These are phyloP conservation scores for Xerocomellus intermedius DNA, from an alignment of 768 basidiomycete genomes.

Conservation along the genomic window DNA sequence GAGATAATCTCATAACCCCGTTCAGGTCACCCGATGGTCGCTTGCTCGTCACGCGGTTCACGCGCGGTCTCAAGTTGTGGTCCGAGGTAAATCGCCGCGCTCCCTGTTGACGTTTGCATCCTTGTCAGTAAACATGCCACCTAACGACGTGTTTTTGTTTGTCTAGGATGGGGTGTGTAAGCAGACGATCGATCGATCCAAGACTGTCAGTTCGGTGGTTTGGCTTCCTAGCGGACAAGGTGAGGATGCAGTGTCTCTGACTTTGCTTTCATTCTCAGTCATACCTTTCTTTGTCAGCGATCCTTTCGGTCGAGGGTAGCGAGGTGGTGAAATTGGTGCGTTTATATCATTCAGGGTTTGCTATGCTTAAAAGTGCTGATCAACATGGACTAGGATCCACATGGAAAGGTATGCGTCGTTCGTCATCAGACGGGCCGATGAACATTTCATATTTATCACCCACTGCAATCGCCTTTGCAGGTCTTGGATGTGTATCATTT, in stretches of 20 bases:
- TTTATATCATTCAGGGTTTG: not conserved
- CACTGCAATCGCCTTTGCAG: conserved; percentile 10
- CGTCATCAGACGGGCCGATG: not conserved
- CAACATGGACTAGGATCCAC: conserved; percentile 34
- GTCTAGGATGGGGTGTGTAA: conserved; percentile 48
- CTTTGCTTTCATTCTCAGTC: not conserved
- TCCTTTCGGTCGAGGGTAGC: conserved; percentile 50
- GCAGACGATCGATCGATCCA: conserved; percentile 47
- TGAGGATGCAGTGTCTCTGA: conserved; percentile 11
- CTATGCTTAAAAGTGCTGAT: not conserved
- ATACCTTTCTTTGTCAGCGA: conserved; percentile 29
- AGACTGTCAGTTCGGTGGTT: conserved; percentile 43
- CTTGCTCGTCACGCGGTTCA: conserved; percentile 46
- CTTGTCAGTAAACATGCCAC: not conserved
- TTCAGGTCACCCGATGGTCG: conserved; percentile 48
- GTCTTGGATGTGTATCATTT: conserved; percentile 43
- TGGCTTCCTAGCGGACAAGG: conserved; percentile 52
- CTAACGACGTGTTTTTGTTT: not conserved
- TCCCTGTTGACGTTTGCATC: not conserved
- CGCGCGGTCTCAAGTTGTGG: conserved; percentile 51
- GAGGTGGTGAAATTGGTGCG: conserved; percentile 46
- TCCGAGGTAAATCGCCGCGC: conserved; percentile 35
- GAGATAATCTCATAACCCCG: not conserved
- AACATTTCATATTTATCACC: not conserved
- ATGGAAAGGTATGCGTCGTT: conserved; percentile 34